Evolutionary conservation across 2,329 filamentous ascomycete species (phyloP).

Genomic region (Dactylellina drechsleri): DNA sequence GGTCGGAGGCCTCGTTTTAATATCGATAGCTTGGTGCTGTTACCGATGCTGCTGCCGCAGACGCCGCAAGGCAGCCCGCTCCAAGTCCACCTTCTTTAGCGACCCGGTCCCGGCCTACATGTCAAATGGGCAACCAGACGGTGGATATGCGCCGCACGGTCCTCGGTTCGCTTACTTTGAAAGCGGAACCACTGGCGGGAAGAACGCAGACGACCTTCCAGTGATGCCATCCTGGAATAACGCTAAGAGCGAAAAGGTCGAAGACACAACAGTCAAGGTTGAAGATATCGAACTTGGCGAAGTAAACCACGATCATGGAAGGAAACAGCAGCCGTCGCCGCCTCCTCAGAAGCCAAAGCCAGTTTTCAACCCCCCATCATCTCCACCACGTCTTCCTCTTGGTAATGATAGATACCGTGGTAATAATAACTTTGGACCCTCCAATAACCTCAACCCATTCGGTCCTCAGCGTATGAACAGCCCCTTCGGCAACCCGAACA

Average conservation of each 20-base stretch:
- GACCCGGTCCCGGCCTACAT: constrained; percentile 47
- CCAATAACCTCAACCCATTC: constrained; percentile 46
- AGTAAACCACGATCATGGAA: constrained; percentile 32
- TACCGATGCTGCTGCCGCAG: constrained; percentile 56
- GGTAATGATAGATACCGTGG: constrained; percentile 19
- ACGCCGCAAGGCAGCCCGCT: constrained; percentile 37
- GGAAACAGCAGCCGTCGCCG: neutral
- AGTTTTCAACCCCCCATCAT: constrained; percentile 10
- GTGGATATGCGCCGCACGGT: constrained; percentile 25
- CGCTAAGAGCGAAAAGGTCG: constrained; percentile 55
- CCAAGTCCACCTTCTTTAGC: constrained; percentile 51
- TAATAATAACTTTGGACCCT: constrained; percentile 42
- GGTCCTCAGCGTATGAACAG: constrained; percentile 49
- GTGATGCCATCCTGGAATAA: constrained; percentile 58
- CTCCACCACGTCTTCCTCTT: constrained; percentile 30
- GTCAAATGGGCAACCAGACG: neutral
- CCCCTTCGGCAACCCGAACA: constrained; percentile 36
- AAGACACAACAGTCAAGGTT: constrained; percentile 47
- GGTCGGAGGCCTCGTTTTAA: constrained; percentile 56
- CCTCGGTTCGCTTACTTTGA: constrained; percentile 58
- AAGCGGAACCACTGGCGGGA: constrained; percentile 35
- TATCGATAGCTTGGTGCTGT: constrained; percentile 58
- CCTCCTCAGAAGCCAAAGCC: neutral
- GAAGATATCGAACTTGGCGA: constrained; percentile 50
- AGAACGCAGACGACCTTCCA: constrained; percentile 56